Evolutionary conservation across 108 stramenopile genomes (phyloP), one percentile per base, ranked within the genome.

Genomic region (Cylindrotheca fusiformis): DNA sequence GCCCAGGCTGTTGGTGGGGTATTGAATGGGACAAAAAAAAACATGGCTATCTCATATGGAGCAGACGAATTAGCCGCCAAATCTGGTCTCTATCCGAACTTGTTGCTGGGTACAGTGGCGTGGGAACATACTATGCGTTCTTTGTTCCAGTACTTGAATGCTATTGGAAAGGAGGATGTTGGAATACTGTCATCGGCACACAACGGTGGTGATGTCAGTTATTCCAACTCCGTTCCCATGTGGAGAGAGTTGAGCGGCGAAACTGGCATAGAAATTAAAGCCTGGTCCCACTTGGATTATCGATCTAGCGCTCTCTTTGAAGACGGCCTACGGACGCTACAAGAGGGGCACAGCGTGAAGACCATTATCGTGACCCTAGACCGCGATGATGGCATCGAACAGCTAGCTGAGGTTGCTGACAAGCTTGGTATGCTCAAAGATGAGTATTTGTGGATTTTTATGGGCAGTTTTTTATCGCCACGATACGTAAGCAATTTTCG

Each of bases 41-140:
- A n/a, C n/a, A 21, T 26, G 18, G 54, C 54, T 23, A 55, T 55
- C 4, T 22, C 54, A 5, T 55, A 26, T 55, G 54, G 54, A 5
- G 54, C 54, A 27, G 24, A 21, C 10, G 24, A 12, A 12, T 27
- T 55, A 4, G 26, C 54, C 6, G 36, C 6, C 14, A 14, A 41
- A 10, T 26, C 21, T 55, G 21, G 25, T 3, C 4, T 17, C 25
- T 24, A 26, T 27, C 54, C 54, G 25, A 55, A 55, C 26, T 27
- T 55, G 25, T 3, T 17, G 4, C 25, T 55, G 21, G 54, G 54
- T 6, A 74, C 67, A 48, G 62, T 71, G 1, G 75, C 75, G 74
- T 82, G 81, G 81, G 45, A 68, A 10, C 77, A 82, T 60, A 75
- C 74, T 29, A 77, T 78, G 17, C 26, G 12, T 14, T 26, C 21